Base-by-base conservation (phyloP, 2,329 filamentous ascomycete species). In the Dactylellina cionopaga region DNA sequence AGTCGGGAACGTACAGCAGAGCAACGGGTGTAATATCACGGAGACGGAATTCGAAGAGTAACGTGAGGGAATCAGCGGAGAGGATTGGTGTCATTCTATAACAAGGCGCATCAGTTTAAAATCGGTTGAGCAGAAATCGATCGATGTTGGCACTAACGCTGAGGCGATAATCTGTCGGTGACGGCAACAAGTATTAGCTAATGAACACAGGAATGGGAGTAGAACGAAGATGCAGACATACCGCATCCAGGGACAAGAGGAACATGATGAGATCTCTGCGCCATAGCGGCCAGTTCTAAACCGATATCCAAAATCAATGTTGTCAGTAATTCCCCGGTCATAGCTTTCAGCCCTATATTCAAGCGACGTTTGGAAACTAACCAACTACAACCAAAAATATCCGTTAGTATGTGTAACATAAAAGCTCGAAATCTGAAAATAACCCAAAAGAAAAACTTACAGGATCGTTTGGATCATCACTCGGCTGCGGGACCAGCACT, bases 401-500 rank as follows among this genome's bases (percentile, higher is more conserved):
- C 35, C 7, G 31, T 9, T 35, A 56, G 46, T 27, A 33, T 33
- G 7, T 19, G 19, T 22, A 27, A 41, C 5, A 6, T 5, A 52
- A 33, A 13, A 60, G 39, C 22, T 15, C 25, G 19, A 22, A 25
- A 54, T 29, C n/a, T 37, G 31, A 49, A 35, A n/a, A 35, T 25
- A 41, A 43, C 1, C 39, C 27, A 74, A 79, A 84, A 85, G 75
- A 41, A 76, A 81, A 70, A 84, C 89, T 87, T 76, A 96, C 83
- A 27, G 92, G 93, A 80, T 97, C 93, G 79, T 96, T 94, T 2
- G 91, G 92, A 79, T 96, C 92, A 80, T 96, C 90, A 74, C 89
- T 93, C 1, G 94, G 94, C 78, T 97, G 94, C 3, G 94, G 94
- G 3, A 96, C 90, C 29, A 97, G 86, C 76, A 97, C 90, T 77